phyloP scores from a whole-genome alignment of 2,329 filamentous ascomycete genomes.

The Colletotrichum incanum region DNA sequence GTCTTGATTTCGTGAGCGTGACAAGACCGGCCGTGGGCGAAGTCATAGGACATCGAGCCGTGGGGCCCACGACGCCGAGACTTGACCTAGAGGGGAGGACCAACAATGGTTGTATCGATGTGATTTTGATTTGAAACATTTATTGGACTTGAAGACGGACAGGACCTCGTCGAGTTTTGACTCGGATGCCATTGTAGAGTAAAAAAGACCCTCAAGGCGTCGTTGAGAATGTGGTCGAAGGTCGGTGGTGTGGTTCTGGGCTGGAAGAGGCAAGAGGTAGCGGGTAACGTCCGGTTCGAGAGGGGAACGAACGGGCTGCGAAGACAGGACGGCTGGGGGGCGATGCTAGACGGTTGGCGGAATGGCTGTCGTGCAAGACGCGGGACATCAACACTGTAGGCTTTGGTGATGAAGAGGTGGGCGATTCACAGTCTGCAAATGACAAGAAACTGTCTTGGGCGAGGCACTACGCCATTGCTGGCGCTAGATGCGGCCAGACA shows the following conservation, averaged over 20 bases:
- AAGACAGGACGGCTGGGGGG: not conserved
- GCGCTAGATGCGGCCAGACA: slow-evolving; percentile 26
- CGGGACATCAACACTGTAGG: slow-evolving; percentile 3
- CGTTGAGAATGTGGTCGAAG: not conserved
- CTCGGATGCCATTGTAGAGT: not conserved
- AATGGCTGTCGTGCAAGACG: not conserved
- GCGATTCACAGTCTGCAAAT: not conserved
- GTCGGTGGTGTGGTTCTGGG: slow-evolving; percentile 26
- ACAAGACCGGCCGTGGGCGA: slow-evolving; percentile 33
- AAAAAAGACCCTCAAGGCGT: not conserved
- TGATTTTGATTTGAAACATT: not conserved
- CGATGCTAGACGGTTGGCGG: slow-evolving; percentile 6
- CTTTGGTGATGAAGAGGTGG: not conserved
- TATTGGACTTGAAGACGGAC: not conserved
- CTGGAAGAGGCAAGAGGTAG: slow-evolving; percentile 26
- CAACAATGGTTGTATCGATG: not conserved
- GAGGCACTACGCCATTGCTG: not conserved
- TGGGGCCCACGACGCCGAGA: slow-evolving; percentile 2
- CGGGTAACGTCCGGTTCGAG: slow-evolving; percentile 27
- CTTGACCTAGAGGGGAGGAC: not conserved
- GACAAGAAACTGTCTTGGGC: not conserved
- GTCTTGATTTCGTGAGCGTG: slow-evolving; percentile 41
- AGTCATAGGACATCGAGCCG: slow-evolving; percentile 18
- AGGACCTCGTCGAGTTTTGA: not conserved
- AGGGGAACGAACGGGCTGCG: not conserved